These are phyloP conservation scores for Neocatenulostroma microsporum DNA, from an alignment of 2,329 filamentous ascomycete species.

Conservation along the genomic window DNA sequence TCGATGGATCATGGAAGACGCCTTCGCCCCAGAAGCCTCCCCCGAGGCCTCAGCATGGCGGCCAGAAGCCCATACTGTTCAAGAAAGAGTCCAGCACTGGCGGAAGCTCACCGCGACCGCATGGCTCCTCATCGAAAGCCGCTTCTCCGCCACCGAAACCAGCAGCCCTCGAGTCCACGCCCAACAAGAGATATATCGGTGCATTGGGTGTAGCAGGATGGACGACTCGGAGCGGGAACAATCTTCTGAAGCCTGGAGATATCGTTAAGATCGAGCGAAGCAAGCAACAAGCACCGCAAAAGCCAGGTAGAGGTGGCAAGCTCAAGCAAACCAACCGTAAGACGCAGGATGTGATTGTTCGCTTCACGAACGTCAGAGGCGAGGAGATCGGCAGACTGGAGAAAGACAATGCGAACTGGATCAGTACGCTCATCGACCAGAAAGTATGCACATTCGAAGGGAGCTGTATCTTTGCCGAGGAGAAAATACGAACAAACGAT, in stretches of 20 bases:
- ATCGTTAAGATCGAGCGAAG: slow-evolving; percentile 78
- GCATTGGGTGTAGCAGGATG: slow-evolving; percentile 88
- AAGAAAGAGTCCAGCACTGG: slow-evolving; percentile 6
- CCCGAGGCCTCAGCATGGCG: background rate
- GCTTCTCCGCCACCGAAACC: slow-evolving; percentile 10
- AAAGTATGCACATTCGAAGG: slow-evolving; percentile 81
- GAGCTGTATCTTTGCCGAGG: slow-evolving; percentile 80
- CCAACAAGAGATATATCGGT: slow-evolving; percentile 67
- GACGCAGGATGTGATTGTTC: slow-evolving; percentile 77
- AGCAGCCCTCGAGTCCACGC: slow-evolving; percentile 35
- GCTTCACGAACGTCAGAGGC: slow-evolving; percentile 73
- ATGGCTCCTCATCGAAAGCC: no score
- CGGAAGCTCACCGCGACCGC: slow-evolving; percentile 1
- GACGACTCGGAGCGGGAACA: slow-evolving; percentile 75
- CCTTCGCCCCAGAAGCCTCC: slow-evolving; percentile 14
- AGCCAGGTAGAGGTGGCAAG: slow-evolving; percentile 32
- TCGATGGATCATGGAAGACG: slow-evolving; percentile 55
- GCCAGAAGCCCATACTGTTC: background rate
- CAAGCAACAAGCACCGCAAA: slow-evolving; percentile 56
- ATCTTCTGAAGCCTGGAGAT: slow-evolving; percentile 72
- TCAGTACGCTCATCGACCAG: slow-evolving; percentile 86
- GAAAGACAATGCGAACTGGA: slow-evolving; percentile 83
- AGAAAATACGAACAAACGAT: slow-evolving; percentile 78
- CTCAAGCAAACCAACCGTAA: slow-evolving; percentile 49
- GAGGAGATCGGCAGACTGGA: slow-evolving; percentile 80